A percentile compares a stretch with the other conserved stretches of the same genome.
These are phyloP conservation scores for Saturnispora mendoncae DNA, from an alignment of 805 yeast species.

Conservation along the genomic window DNA sequence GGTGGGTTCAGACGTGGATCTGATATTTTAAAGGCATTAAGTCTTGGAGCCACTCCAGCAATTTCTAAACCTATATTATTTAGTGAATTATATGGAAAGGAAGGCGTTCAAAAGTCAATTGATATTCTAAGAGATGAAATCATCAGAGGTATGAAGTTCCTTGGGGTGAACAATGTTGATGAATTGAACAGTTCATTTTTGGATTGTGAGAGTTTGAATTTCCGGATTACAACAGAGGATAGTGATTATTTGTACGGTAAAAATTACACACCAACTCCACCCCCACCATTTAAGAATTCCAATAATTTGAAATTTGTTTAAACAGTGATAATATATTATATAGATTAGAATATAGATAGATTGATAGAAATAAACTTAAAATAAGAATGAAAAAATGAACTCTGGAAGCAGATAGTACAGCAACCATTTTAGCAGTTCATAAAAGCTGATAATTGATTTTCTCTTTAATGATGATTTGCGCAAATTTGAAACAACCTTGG, in stretches of 20 bases:
- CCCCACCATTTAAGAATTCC: slow-evolving; percentile 16
- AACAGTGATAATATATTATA: neutral
- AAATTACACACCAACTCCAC: slow-evolving; percentile 31
- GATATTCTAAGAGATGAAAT: slow-evolving; percentile 50
- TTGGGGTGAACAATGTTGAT: slow-evolving; percentile 46
- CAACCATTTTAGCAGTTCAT: too few relatives aligned
- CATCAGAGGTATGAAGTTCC: slow-evolving; percentile 48
- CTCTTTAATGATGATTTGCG: too few relatives aligned
- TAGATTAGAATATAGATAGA: too few relatives aligned
- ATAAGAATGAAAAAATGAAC: too few relatives aligned
- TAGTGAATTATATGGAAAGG: slow-evolving; percentile 72
- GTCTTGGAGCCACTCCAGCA: slow-evolving; percentile 47
- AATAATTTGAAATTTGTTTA: slow-evolving; percentile 6
- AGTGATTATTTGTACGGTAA: slow-evolving; percentile 47
- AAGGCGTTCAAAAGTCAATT: slow-evolving; percentile 41
- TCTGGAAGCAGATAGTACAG: too few relatives aligned
- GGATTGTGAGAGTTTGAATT: slow-evolving; percentile 47
- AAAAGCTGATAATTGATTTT: too few relatives aligned
- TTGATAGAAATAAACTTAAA: too few relatives aligned
- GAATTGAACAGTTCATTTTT: slow-evolving; percentile 34
- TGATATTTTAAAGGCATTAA: slow-evolving; percentile 35
- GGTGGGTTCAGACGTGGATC: slow-evolving; percentile 39
- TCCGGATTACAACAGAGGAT: slow-evolving; percentile 43
- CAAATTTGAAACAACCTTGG: too few relatives aligned
- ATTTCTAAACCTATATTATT: slow-evolving; percentile 69